Base-by-base conservation (phyloP, 202 grass and related monocot species). In the Setaria italica region DNA sequence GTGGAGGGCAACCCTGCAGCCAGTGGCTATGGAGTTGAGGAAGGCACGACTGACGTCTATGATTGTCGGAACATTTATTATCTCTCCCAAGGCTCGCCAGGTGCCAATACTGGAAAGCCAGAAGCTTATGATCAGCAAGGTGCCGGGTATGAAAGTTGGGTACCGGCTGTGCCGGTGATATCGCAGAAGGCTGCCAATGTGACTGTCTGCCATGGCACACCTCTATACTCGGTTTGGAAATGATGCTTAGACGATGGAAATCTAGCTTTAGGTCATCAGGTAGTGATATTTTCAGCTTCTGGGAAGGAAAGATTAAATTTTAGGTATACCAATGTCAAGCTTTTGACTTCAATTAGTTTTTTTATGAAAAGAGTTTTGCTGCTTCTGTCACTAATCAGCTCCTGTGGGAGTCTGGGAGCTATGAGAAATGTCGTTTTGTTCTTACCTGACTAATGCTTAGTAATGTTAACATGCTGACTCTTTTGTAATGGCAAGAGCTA, bases 221-320 rank as follows among this genome's bases (percentile, higher is more conserved):
- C 89, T 67, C 53, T 85, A 15, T 85, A 90, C 37, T 82, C 92
- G 5, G 85, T 76, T 11, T 94, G 84, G 87, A 91, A 91, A 89
- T 64, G 88, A 92, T 87, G 76, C 84, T 85, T 87, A 79, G 51
- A 25, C 25, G 25, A 34, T n/a, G 4, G 34, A 35, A 20, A 41
- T 29, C 9, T 9, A 29, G 32, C 21, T 50, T 39, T 63, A 41
- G 32, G 11, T 55, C 4, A 54, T 75, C 4, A 55, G 29, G 39
- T 79, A 77, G 60, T 67, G 7, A 48, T 46, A 19, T 58, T 68
- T 21, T 70, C 25, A 47, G 39, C 37, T 66, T 2, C 62, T 59
- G 13, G 34, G 15, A 43, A 11, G 62, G 11, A 80, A 41, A 62
- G 33, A 13, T 15, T 54, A 73, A n/a, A 57, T n/a, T 57, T 45